Evolutionary conservation across 2,329 filamentous ascomycete species (phyloP), one percentile per base, ranked within the genome.

Genomic region (Colletotrichum agaves): DNA sequence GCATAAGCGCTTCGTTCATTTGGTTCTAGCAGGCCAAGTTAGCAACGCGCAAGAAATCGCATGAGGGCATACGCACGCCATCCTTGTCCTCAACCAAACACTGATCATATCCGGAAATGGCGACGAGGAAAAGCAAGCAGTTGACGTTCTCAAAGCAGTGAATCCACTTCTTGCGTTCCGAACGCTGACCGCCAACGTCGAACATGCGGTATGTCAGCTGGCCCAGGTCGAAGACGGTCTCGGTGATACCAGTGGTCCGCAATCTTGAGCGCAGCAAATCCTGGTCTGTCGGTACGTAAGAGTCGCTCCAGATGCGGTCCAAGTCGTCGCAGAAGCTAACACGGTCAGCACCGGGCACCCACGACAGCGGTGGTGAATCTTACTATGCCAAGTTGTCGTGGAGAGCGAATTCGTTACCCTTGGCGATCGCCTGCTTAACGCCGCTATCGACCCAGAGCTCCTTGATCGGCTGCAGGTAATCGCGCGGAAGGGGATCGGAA

Each of bases 201-300:
- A 97, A 97, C 94, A 98, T 98, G 74, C 94, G 91, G 81, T 98
- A 98, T 71, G 94, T 97, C 74, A 98, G 87, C 75, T 95, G 91
- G 69, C 94, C 94, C 13, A 97, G 87, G 78, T 97, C 93, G 79
- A 98, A 98, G 70, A 95, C 88, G 2, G 94, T 97, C 80, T 98
- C 95, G 57, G 93, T 98, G 74, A 98, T 98, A 73, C 95, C 95
- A 3, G 96, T 98, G 17, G 95, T 98, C 74, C 94, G 88, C 78
- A 98, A 81, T 78, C 95, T 88, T 59, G 94, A 96, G 73, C 95
- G 93, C 59, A 98, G 86, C 73, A 98, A 91, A 81, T 98, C 95
- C 81, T 98, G 95, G 78, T 98, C 94, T 76, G 92, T 93, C 15
- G 96, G 96, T 19, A 97, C 84, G 82, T 96, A 98, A 72, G 90